Evolutionary conservation across 1,284 basidiomycete genomes (phyloP), one percentile per base, ranked within the genome.

Genomic region (Leccinum griseonigrum): DNA sequence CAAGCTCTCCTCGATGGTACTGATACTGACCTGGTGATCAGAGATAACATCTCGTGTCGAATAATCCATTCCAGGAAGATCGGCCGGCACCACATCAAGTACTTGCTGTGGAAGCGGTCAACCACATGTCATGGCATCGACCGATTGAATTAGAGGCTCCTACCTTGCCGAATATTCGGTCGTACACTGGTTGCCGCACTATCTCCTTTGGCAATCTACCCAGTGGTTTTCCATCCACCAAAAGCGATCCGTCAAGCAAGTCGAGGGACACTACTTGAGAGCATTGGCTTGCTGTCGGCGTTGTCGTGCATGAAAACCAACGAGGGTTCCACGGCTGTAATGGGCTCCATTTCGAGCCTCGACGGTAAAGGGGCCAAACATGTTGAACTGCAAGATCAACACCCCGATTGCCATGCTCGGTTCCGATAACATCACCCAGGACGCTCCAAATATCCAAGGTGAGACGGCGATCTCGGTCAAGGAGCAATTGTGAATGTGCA

Each of bases 211-310:
- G 78, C 10, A 84, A 69, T 26, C 75, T 73, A 6, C 76, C 75
- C 4, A 81, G 57, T 1, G 76, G 71, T 54, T 74, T 74, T 0
- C 80, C 82, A 54, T 79, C 67, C 7, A 84, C 72, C 6, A 82
- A 68, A 4, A 85, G 69, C 8, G 64, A 61, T 9, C 82, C 83
- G 38, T 75, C 67, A 5, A 83, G 62, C 1, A 83, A 40, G 58
- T 85, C 75, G 16, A 79, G 64, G 60, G 78, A 73, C 0, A 84
- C 69, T 6, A 11, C 29, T 32, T 75, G 71, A 3, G 66, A 54
- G 8, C 28, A 22, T 18, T 64, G 57, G 0, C 11, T n/a, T 0
- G 6, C 13, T 31, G 63, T 36, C 6, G 61, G 18, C 2, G 69
- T 65, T 4, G 71, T 74, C 18, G 50, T 53, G 34, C 67, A 74